Conservation (phyloP, 495 filamentous ascomycete species). For the Talaromyces stipitatus region DNA sequence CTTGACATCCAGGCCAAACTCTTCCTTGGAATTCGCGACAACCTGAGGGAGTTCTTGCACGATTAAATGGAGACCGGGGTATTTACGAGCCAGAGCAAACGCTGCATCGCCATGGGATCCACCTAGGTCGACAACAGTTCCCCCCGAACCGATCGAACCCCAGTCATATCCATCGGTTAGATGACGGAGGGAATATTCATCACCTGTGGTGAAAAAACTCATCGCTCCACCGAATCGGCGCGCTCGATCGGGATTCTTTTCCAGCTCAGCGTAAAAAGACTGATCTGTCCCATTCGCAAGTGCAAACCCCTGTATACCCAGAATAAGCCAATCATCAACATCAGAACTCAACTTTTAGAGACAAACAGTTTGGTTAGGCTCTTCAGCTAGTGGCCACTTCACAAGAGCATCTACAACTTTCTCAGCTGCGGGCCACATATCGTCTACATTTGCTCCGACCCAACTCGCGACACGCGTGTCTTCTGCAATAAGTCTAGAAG, state of each 20-base stretch:
- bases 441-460: conserved; percentile 44
- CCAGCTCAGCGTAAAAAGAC: conserved; percentile 27
- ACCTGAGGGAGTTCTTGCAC: conserved; percentile 48
- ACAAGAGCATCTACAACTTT: conserved; percentile 22
- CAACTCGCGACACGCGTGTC: conserved; percentile 36
- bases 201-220: conserved; percentile 38
- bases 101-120: conserved; percentile 45
- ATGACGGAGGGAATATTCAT: conserved; percentile 40
- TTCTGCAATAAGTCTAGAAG: conserved; percentile 35
- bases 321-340: too few relatives aligned
- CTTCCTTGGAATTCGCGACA: conserved; percentile 36
- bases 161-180: conserved; percentile 39
- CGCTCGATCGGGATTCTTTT: conserved; percentile 33
- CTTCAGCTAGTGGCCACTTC: conserved; percentile 14
- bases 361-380: conserved; percentile 31
- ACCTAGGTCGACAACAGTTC: conserved; percentile 44
- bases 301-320: conserved; percentile 33
- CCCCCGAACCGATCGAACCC: conserved; percentile 21
- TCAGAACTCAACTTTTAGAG: too few relatives aligned
- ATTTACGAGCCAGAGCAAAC: conserved; percentile 36
- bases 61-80: conserved; percentile 41
- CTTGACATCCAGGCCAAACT: conserved; percentile 43
- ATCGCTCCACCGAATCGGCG: conserved; percentile 46
- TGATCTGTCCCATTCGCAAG: conserved; percentile 39
- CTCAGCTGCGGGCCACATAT: conserved; percentile 38